Evolutionary conservation across 2,329 filamentous ascomycete genomes (phyloP).

Genomic region (Claviceps purpurea): DNA sequence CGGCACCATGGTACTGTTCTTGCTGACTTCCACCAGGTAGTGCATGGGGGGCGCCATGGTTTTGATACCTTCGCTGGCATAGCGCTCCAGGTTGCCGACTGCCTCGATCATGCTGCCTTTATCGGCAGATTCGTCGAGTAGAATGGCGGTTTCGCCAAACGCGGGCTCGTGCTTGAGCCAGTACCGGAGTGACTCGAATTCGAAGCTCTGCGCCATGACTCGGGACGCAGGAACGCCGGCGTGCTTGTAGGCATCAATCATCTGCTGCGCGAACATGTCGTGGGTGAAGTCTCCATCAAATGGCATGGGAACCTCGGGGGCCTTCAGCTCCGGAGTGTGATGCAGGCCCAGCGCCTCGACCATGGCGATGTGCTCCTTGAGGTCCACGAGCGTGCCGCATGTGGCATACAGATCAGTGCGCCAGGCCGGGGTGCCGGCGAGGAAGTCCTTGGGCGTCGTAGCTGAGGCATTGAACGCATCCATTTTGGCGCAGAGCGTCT

Average conservation of each 20-base stretch:
- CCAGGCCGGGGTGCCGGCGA: slow-evolving; percentile 45
- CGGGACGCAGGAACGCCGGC: slow-evolving; percentile 37
- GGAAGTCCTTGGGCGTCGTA: slow-evolving; percentile 42
- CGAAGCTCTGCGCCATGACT: slow-evolving; percentile 53
- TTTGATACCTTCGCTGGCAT: slow-evolving; percentile 43
- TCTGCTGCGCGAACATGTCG: slow-evolving; percentile 48
- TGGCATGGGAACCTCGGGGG: slow-evolving; percentile 56
- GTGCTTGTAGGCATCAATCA: slow-evolving; percentile 45
- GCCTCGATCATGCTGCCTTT: slow-evolving; percentile 37
- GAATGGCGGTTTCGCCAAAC: slow-evolving; percentile 49
- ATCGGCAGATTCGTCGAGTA: slow-evolving; percentile 50
- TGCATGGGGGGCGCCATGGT: slow-evolving; percentile 51
- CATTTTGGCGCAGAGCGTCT: slow-evolving; percentile 57
- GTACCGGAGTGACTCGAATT: slow-evolving; percentile 50
- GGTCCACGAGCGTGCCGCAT: slow-evolving; percentile 48
- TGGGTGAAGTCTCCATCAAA: slow-evolving; percentile 52
- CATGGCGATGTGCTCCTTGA: slow-evolving; percentile 48
- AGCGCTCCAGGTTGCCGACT: slow-evolving; percentile 40
- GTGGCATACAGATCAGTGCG: slow-evolving; percentile 52
- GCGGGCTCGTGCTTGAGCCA: slow-evolving; percentile 49
- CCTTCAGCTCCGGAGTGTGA: slow-evolving; percentile 57
- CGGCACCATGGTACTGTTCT: slow-evolving; percentile 43
- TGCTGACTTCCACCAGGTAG: slow-evolving; percentile 42
- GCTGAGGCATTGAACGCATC: slow-evolving; percentile 48
- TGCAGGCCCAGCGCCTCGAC: slow-evolving; percentile 44